A percentile compares a stretch with the other conserved stretches of the same genome.
These are phyloP conservation scores for Paramecium sexaurelia DNA, from an alignment of 73 alveolate genomes.

Conservation along the genomic window DNA sequence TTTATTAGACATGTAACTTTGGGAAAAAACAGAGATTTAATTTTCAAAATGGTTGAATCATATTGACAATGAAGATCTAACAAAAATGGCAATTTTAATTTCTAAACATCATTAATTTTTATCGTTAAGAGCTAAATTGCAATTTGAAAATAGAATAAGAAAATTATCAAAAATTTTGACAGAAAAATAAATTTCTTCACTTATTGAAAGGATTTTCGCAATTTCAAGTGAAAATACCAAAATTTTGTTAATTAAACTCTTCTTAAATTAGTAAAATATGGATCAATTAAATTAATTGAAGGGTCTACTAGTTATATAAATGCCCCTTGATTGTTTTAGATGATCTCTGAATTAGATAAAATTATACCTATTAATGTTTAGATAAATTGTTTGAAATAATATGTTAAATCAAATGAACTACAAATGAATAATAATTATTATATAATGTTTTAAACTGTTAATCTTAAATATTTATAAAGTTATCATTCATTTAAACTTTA, in stretches of 20 bases:
- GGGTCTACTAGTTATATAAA: not conserved
- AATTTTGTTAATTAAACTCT: not conserved
- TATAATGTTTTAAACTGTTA: not conserved
- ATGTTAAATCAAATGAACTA: not conserved
- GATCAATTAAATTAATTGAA: not conserved
- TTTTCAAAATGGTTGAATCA: conserved; percentile 22
- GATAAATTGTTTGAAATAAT: not conserved
- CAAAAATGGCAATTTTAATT: not conserved
- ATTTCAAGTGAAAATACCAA: not conserved
- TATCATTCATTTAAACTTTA: not conserved
- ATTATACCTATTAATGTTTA: not conserved
- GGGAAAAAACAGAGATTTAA: not conserved
- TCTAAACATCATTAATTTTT: not conserved
- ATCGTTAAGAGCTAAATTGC: not conserved
- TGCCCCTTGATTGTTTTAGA: not conserved
- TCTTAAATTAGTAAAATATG: not conserved
- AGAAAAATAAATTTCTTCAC: not conserved
- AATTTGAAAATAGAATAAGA: not conserved
- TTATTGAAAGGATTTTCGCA: not conserved
- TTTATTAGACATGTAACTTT: not conserved
- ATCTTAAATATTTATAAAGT: not conserved
- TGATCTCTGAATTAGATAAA: not conserved
- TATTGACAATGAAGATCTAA: conserved; percentile 7
- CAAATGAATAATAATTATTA: not conserved
- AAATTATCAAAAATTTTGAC: not conserved